Base-by-base conservation (phyloP, 2,329 filamentous ascomycete genomes). In the Penicillium psychrosexuale region DNA sequence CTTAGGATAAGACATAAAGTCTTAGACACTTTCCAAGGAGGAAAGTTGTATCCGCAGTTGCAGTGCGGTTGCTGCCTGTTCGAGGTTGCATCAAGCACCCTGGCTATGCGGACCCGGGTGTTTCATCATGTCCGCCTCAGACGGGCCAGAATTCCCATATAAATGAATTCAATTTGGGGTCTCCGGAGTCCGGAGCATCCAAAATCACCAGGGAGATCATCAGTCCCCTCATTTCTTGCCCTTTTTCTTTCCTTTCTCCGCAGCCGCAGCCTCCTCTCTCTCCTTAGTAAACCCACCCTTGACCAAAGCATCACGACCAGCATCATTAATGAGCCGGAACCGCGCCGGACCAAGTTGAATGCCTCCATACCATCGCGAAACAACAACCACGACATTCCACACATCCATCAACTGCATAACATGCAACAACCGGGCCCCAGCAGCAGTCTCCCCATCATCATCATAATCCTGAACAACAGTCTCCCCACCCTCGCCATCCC, bases 351-450 rank as follows among this genome's bases (percentile, higher is more conserved):
- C 94, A 43, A 99, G 75, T 65, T 91, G 88, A 55, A 96, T 83
- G 1, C 94, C 94, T 4, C 94, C 94, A 73, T 96, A 99, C 94
- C 94, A 99, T 59, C 94, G 79, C 37, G 90, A 91, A 28, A 99
- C 93, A 3, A 99, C 88, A 0, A 99, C 91, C 78, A 97, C 87
- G 15, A 88, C 87, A 72, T 95, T 84, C 91, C 92, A 97, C 11
- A 95, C 80, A 67, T 92, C 90, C 90, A 97, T 97, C 58, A 96
- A 76, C 77, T 97, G 91, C 86, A 99, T 88, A 30, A 99, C 78
- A 75, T 96, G 91, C 57, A 97, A 75, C 67, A 99, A 74, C 39
- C 94, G 82, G 0, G 88, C 86, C 0, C 94, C 94, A 0, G 94
- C 94, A 6, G 94, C 94, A 27, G 89, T 89, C 80, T 99, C 94